Evolutionary conservation across 345 rosid species (phyloP).

Genomic region (Geranium brycei): DNA sequence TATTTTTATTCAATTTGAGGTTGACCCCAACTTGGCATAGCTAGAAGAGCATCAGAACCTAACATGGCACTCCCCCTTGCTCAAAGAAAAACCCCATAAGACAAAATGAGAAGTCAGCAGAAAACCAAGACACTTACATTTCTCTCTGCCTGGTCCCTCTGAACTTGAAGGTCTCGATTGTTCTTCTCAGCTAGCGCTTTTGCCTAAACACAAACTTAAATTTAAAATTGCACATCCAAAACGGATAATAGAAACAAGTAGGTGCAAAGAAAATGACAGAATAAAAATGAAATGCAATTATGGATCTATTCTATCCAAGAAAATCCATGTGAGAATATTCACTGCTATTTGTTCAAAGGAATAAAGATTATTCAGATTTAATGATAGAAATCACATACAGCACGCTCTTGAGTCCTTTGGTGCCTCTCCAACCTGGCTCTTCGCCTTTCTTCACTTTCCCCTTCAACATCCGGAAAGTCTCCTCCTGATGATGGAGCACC

Average conservation of each 20-base stretch:
- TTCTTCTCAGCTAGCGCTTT: slow-evolving; percentile 43
- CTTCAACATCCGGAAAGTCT: slow-evolving; percentile 31
- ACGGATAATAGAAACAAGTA: neutral
- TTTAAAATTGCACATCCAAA: neutral
- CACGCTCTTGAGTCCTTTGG: slow-evolving; percentile 36
- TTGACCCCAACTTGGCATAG: too few relatives aligned
- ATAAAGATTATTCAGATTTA: neutral
- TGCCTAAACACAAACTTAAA: slow-evolving; percentile 19
- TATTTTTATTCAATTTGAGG: too few relatives aligned
- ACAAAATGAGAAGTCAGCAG: too few relatives aligned
- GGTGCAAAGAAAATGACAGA: neutral
- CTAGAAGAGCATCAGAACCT: too few relatives aligned
- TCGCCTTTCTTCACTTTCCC: slow-evolving; percentile 34
- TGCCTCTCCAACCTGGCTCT: slow-evolving; percentile 37
- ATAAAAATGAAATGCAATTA: neutral
- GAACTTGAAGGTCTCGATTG: slow-evolving; percentile 34
- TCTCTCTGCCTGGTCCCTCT: slow-evolving; percentile 42
- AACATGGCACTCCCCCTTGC: too few relatives aligned
- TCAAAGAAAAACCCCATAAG: too few relatives aligned
- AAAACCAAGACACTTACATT: slow-evolving; percentile 21
- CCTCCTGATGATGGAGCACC: slow-evolving; percentile 23
- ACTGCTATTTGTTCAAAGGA: neutral
- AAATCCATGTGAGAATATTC: neutral
- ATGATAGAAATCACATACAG: slow-evolving; percentile 16
- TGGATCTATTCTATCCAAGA: neutral